Evolutionary conservation across 768 basidiomycete genomes (phyloP).

Genomic region (Melanogaster broomeanus): DNA sequence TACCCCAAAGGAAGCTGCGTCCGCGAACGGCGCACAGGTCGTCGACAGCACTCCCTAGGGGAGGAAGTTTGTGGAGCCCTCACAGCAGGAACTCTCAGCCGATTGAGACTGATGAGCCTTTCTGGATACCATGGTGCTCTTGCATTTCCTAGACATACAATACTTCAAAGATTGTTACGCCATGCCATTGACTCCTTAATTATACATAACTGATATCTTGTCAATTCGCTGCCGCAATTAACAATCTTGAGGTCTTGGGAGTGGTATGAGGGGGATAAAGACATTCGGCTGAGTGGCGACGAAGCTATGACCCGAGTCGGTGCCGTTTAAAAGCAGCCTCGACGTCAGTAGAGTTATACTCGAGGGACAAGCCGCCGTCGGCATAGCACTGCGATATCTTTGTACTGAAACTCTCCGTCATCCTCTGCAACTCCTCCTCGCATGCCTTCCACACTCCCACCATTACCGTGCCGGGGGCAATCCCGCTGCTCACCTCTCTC

Average conservation of each 20-base stretch:
- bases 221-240: not conserved
- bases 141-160: not conserved
- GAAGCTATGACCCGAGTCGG: slow-evolving; percentile 31
- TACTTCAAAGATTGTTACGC: not conserved
- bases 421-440: slow-evolving; percentile 76
- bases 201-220: not conserved
- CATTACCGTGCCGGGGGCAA: slow-evolving; percentile 65
- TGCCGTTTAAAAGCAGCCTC: slow-evolving; percentile 79
- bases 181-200: not conserved
- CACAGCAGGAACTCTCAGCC: not conserved
- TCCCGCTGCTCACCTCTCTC: slow-evolving; percentile 52
- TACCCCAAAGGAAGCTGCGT: slow-evolving; percentile 10
- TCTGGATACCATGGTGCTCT: not conserved
- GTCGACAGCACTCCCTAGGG: not conserved
- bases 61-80: not conserved
- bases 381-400: slow-evolving; percentile 79
- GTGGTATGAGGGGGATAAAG: slow-evolving; percentile 1
- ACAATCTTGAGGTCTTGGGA: not conserved
- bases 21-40: slow-evolving; percentile 9
- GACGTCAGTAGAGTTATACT: slow-evolving; percentile 74
- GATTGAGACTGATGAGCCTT: not conserved
- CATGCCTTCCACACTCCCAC: slow-evolving; percentile 90
- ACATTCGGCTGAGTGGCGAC: slow-evolving; percentile 6
- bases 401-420: slow-evolving; percentile 68
- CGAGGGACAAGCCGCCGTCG: slow-evolving; percentile 69